Conservation (phyloP, 495 filamentous ascomycete genomes). For the Aspergillus wentii region DNA sequence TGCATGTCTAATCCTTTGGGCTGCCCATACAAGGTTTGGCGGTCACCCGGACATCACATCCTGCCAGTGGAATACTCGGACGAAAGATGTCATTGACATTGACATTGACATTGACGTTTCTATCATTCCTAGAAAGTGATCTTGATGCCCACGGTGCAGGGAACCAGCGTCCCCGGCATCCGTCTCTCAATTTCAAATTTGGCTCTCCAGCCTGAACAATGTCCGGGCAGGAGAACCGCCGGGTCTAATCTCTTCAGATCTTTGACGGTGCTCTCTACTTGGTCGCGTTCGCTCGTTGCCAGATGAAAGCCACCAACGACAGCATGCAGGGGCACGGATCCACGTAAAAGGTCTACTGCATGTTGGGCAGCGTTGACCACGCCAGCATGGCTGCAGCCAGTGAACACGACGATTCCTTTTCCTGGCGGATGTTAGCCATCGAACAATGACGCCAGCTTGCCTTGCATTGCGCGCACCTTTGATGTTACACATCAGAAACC, state of each 20-base stretch:
- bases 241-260: slow-evolving; percentile 51
- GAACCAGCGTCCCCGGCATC: slow-evolving; percentile 52
- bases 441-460: no score
- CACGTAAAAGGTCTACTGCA: slow-evolving; percentile 36
- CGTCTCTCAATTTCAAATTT: slow-evolving; percentile 56
- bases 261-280: slow-evolving; percentile 41
- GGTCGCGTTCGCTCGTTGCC: slow-evolving; percentile 38
- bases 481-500: slow-evolving; percentile 54
- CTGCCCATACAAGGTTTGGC: no score
- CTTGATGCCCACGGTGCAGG: slow-evolving; percentile 51
- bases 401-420: slow-evolving; percentile 58
- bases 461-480: slow-evolving; percentile 47
- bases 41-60: no score
- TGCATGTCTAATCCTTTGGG: no score
- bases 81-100: no score
- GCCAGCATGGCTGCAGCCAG: slow-evolving; percentile 58
- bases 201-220: slow-evolving; percentile 58
- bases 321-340: slow-evolving; percentile 44
- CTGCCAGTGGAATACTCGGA: no score
- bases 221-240: slow-evolving; percentile 51
- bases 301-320: slow-evolving; percentile 60
- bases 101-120: no score
- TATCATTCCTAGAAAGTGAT: slow-evolving; percentile 47
- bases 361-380: slow-evolving; percentile 53
- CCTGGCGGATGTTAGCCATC: slow-evolving; percentile 15